phyloP scores from a whole-genome alignment of 2,329 filamentous ascomycete genomes.

The Pseudogymnoascus sp. region DNA sequence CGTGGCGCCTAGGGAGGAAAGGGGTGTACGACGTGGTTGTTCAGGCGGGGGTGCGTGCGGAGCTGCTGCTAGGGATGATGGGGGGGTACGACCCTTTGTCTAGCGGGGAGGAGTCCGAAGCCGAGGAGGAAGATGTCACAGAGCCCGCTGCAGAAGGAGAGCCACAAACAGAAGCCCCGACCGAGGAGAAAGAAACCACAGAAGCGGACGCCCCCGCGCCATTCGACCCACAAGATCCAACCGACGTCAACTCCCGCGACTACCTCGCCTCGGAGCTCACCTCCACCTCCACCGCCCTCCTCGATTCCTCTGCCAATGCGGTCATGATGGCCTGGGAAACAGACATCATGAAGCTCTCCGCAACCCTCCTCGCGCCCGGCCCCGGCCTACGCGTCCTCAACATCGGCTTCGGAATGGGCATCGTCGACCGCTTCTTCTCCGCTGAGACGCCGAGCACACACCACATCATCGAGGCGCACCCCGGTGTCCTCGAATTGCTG shows the following conservation, averaged over 20 bases:
- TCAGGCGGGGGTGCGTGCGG: constrained; percentile 82
- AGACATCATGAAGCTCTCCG: constrained; percentile 74
- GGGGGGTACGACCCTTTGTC: constrained; percentile 72
- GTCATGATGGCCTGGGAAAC: constrained; percentile 95
- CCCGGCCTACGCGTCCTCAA: constrained; percentile 67
- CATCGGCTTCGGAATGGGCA: constrained; percentile 86
- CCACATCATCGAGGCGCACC: constrained; percentile 83
- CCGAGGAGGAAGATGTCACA: constrained; percentile 32
- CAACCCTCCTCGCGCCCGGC: constrained; percentile 54
- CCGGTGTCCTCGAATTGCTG: constrained; percentile 64
- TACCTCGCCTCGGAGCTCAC: constrained; percentile 63
- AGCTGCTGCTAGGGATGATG: constrained; percentile 74
- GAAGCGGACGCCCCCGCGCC: constrained; percentile 16
- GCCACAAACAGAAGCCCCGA: constrained; percentile 20
- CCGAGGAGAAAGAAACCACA: constrained; percentile 18
- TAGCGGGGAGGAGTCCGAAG: constrained; percentile 39
- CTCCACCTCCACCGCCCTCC: constrained; percentile 57
- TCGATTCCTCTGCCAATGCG: constrained; percentile 70
- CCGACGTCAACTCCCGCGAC: constrained; percentile 52
- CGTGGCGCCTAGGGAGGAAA: constrained; percentile 58
- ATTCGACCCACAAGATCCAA: constrained; percentile 25
- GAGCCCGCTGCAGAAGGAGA: constrained; percentile 26
- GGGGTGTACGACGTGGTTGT: constrained; percentile 76
- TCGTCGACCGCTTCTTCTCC: constrained; percentile 71
- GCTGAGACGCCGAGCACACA: constrained; percentile 59